A percentile compares a stretch with the other conserved stretches of the same genome.
phyloP scores from a whole-genome alignment of 441 rosid genomes.

The Eutrema salsugineum region DNA sequence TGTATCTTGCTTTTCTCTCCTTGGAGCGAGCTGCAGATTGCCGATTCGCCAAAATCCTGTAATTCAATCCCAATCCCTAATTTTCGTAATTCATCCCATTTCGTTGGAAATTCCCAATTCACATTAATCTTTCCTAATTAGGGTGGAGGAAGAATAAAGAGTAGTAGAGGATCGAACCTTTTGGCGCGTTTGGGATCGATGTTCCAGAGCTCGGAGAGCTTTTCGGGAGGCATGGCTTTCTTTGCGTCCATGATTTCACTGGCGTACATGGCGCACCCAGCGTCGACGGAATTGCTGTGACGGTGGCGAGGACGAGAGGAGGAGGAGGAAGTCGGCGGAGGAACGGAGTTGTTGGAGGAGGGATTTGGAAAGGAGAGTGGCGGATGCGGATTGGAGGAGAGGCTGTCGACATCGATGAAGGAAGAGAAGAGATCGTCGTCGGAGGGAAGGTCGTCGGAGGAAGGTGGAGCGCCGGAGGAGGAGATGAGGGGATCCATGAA shows the following conservation, averaged over 20 bases:
- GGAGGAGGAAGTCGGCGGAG: slow-evolving; percentile 20
- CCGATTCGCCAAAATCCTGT: slow-evolving; percentile 77
- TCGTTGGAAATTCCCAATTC: background rate
- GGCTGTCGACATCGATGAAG: slow-evolving; percentile 71
- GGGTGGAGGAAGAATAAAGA: background rate
- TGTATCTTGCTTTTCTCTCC: slow-evolving; percentile 77
- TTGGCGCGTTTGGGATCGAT: slow-evolving; percentile 84
- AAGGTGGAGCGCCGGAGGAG: slow-evolving; percentile 37
- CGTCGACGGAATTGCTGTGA: slow-evolving; percentile 67
- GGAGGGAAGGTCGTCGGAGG: slow-evolving; percentile 63
- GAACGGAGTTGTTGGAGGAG: background rate
- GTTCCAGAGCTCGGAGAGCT: slow-evolving; percentile 77
- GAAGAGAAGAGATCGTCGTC: slow-evolving; percentile 85
- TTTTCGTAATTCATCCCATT: background rate
- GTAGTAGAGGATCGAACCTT: slow-evolving; percentile 38
- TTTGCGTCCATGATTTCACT: slow-evolving; percentile 62
- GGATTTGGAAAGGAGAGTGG: slow-evolving; percentile 22
- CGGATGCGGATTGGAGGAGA: slow-evolving; percentile 34
- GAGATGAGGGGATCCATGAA: slow-evolving; percentile 42
- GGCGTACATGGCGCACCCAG: slow-evolving; percentile 38
- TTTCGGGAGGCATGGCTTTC: slow-evolving; percentile 83
- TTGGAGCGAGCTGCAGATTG: slow-evolving; percentile 87
- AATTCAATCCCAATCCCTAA: background rate
- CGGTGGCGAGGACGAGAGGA: slow-evolving; percentile 47
- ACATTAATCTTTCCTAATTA: no score